Base-by-base conservation (phyloP, 352 stramenopile genomes). In the Phytophthora rubi region DNA sequence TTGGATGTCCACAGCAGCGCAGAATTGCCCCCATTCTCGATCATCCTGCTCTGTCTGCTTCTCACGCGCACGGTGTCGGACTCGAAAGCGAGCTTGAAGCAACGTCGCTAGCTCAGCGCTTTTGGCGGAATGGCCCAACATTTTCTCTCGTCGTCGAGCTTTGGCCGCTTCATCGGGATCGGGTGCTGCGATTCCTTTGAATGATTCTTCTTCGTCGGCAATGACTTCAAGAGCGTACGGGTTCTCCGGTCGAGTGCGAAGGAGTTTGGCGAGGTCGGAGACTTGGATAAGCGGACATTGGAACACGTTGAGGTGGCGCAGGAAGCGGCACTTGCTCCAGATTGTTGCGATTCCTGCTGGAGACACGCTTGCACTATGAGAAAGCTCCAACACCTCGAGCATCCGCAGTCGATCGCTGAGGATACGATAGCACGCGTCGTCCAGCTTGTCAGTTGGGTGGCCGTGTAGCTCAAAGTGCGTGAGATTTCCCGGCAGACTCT, bases 1-100 rank as follows among this genome's bases (percentile, higher is more conserved):
- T 48, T 94, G 84, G 9, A 92, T 91, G 28, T 91, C 81, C 18
- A 89, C 48, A 0, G 82, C 81, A 9, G 75, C 76, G 60, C 82
- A 90, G 30, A 88, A 84, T 39, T 77, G 55, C 32, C 71, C 69
- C 81, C 80, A 90, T 3, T 84, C 73, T 6, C 65, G 65, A 3
- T 71, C 45, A 28, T 81, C 52, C 8, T 77, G 42, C 8, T 68
- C 10, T 13, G 65, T 42, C 3, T 63, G 59, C 44, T 80, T 79
- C 39, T 66, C 57, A 4, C 77, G 47, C 5, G 68, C 71, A 3
- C 66, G 73, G n/a, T 67, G 65, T 49, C 74, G 63, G 3, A 74
- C 64, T 32, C 74, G 62, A 35, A 85, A 92, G 7, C 62, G 71
- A 18, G 79, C 54, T 52, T 92, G 86, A 12, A 94, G 87, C 9